Evolutionary conservation across 371 early-diverging fungal genomes (phyloP).

Genomic region (Chytridiales sp.): DNA sequence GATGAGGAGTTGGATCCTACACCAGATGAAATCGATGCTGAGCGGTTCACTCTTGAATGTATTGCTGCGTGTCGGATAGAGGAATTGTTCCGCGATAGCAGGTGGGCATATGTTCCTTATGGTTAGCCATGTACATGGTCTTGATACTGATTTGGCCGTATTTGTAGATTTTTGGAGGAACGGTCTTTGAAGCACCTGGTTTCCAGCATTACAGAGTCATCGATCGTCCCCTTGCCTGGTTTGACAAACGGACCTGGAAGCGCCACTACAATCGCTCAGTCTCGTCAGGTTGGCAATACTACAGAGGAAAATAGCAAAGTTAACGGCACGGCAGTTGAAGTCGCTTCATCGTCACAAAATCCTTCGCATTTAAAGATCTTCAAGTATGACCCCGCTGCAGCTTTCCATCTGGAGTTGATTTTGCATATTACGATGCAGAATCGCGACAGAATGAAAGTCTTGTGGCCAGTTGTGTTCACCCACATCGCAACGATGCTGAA

Average conservation of each 20-base stretch:
- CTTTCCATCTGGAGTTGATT: slow-evolving; percentile 75
- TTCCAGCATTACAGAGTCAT: slow-evolving; percentile 51
- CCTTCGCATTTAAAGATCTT: background rate
- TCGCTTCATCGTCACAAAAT: background rate
- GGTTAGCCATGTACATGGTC: slow-evolving; percentile 15
- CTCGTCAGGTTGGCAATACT: too few species aligned
- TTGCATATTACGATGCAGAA: slow-evolving; percentile 74
- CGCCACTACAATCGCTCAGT: too few species aligned
- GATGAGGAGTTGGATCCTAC: slow-evolving; percentile 56
- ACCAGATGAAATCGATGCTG: slow-evolving; percentile 70
- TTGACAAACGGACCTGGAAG: too few species aligned
- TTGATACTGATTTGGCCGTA: too few species aligned
- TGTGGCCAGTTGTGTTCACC: slow-evolving; percentile 49
- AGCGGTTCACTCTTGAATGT: slow-evolving; percentile 69
- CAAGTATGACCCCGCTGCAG: slow-evolving; percentile 35
- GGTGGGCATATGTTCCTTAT: slow-evolving; percentile 36
- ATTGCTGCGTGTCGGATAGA: slow-evolving; percentile 71
- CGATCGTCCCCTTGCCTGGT: slow-evolving; percentile 21
- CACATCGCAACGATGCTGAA: slow-evolving; percentile 32
- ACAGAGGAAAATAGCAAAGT: too few species aligned
- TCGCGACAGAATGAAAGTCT: slow-evolving; percentile 58
- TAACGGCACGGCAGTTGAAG: too few species aligned
- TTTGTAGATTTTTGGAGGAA: slow-evolving; percentile 66
- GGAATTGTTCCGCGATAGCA: slow-evolving; percentile 69
- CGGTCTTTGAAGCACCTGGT: slow-evolving; percentile 61